Evolutionary conservation across 2,329 filamentous ascomycete species (phyloP).

Genomic region (Biscogniauxia mediterranea): DNA sequence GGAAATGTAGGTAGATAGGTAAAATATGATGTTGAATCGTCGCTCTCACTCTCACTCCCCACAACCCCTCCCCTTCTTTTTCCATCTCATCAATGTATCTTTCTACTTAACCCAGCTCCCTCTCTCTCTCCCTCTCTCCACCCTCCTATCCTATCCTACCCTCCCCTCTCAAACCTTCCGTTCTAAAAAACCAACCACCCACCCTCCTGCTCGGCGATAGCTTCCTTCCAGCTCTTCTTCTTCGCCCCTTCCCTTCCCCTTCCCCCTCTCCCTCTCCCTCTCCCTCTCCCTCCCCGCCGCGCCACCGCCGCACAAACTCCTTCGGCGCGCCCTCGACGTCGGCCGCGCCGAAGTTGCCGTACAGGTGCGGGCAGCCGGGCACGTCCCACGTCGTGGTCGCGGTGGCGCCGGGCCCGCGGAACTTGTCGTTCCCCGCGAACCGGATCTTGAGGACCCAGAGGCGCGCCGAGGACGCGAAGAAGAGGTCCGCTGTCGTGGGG

Average conservation of each 20-base stretch:
- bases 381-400: constrained; percentile 59
- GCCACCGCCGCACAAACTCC: constrained; percentile 46
- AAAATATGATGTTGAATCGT: no score
- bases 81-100: no score
- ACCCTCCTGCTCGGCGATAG: constrained; percentile 36
- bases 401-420: constrained; percentile 36
- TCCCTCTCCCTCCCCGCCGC: constrained; percentile 28
- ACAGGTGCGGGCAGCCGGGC: constrained; percentile 55
- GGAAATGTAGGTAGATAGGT: no score
- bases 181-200: constrained; percentile 38
- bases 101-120: no score
- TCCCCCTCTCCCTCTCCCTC: no score
- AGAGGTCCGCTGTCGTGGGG: constrained; percentile 30
- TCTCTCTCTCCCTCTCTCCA: background rate
- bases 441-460: constrained; percentile 46
- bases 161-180: background rate
- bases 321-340: constrained; percentile 46
- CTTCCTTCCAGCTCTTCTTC: constrained; percentile 44
- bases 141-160: background rate
- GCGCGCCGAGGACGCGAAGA: constrained; percentile 25
- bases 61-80: no score
- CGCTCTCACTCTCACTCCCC: no score
- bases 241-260: no score
- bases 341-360: constrained; percentile 53
- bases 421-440: constrained; percentile 36